Evolutionary conservation across 805 yeast species (phyloP), one percentile per base, ranked within the genome.

Genomic region (Hanseniaspora guilliermondii): DNA sequence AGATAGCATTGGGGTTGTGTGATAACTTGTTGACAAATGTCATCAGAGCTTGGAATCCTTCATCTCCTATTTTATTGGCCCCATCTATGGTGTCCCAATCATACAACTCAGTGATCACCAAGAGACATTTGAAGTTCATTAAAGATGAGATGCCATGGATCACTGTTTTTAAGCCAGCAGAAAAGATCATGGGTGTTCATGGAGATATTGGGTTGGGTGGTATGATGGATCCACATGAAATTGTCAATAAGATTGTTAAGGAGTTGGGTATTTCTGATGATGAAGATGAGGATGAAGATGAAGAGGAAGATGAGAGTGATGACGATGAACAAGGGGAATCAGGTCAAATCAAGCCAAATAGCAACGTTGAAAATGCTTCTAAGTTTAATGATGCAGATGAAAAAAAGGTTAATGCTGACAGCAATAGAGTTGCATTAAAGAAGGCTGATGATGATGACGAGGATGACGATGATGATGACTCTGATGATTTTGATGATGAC

Each of bases 161-260:
- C 58, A 95, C 87, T 60, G 80, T 91, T n/a, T 75, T 93, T 64
- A 84, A 83, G 65, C 98, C 98, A 0, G 87, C 88, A 24, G 98
- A 91, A 67, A 91, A 91, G 68, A 95, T 91, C 6, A 80, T 85
- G 64, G 87, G 95, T 55, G 78, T 87, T 41, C 87, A 89, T 70
- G 97, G 98, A 58, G 97, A 91, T 62, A 88, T 93, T 55, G 97
- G 97, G n/a, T 85, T 93, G 87, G 97, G 98, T 48, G 97, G 98
- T 53, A 93, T 93, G 97, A 84, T 89, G 83, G 97, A 93, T 62
- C 87, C 94, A 80, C 85, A 87, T 65, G 97, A 89, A 66, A 83
- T 93, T 61, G 96, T 88, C 19, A 94, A 88, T 64, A 80, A 81
- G 61, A 75, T 87, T 48, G 94, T 85, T 21, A 73, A 81, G 68